These are phyloP conservation scores for Zymoseptoria passerinii DNA, from an alignment of 2,329 filamentous ascomycete genomes.

Conservation along the genomic window DNA sequence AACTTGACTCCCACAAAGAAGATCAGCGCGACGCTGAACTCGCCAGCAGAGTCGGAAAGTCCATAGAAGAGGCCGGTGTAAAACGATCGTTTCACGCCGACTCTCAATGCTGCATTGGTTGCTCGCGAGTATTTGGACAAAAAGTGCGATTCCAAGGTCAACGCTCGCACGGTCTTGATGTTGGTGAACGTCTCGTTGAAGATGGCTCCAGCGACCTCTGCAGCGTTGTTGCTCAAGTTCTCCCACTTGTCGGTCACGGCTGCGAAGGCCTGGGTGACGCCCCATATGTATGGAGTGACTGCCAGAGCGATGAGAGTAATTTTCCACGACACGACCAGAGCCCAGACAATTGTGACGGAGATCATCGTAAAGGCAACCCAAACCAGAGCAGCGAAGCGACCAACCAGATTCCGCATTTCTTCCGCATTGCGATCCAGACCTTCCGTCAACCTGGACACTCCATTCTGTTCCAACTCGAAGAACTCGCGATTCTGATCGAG, in stretches of 20 bases:
- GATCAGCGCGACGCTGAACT: slow-evolving; percentile 67
- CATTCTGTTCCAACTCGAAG: slow-evolving; percentile 65
- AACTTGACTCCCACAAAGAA: slow-evolving; percentile 75
- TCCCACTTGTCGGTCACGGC: slow-evolving; percentile 65
- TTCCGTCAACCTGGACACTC: slow-evolving; percentile 55
- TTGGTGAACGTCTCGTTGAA: slow-evolving; percentile 70
- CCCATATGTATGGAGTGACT: slow-evolving; percentile 59
- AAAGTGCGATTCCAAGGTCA: slow-evolving; percentile 69
- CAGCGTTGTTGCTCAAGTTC: slow-evolving; percentile 53
- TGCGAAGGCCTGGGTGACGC: slow-evolving; percentile 58
- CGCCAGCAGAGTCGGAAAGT: slow-evolving; percentile 62
- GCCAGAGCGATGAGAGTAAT: slow-evolving; percentile 69
- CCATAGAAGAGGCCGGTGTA: slow-evolving; percentile 68
- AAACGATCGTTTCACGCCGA: slow-evolving; percentile 58
- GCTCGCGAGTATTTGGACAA: slow-evolving; percentile 51
- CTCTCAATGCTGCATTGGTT: slow-evolving; percentile 44
- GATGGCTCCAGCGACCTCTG: slow-evolving; percentile 52
- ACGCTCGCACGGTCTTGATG: slow-evolving; percentile 66
- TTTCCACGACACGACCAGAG: slow-evolving; percentile 66
- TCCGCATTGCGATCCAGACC: slow-evolving; percentile 75
- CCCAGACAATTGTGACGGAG: slow-evolving; percentile 63
- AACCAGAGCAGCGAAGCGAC: slow-evolving; percentile 64
- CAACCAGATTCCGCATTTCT: slow-evolving; percentile 76
- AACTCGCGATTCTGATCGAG: slow-evolving; percentile 69
- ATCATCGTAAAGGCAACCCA: slow-evolving; percentile 62